Conservation (phyloP, 2,329 filamentous ascomycete species). For the Aureobasidium musti region DNA sequence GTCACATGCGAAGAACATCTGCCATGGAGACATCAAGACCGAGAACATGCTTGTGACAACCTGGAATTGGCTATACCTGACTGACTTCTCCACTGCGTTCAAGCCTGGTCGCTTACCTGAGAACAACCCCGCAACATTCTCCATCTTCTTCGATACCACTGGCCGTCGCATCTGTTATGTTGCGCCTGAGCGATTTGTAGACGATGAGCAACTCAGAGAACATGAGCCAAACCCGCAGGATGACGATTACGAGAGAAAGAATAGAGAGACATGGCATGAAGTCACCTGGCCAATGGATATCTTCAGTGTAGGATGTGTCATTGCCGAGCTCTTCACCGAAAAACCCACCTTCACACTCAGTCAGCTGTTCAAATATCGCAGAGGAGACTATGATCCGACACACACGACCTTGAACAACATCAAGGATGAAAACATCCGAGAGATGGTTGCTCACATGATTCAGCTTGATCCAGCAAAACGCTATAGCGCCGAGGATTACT, state of each 20-base stretch:
- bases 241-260: background rate
- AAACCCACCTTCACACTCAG: slow-evolving; percentile 96
- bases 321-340: slow-evolving; percentile 94
- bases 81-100: slow-evolving; percentile 95
- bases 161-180: slow-evolving; percentile 91
- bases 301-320: slow-evolving; percentile 94
- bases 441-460: slow-evolving; percentile 95
- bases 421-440: slow-evolving; percentile 79
- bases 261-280: slow-evolving; percentile 47
- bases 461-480: slow-evolving; percentile 88
- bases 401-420: slow-evolving; percentile 81
- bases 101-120: slow-evolving; percentile 93
- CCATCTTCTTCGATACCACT: slow-evolving; percentile 95
- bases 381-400: slow-evolving; percentile 86
- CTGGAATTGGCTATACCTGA: slow-evolving; percentile 98
- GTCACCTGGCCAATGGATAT: slow-evolving; percentile 97
- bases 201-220: slow-evolving; percentile 52
- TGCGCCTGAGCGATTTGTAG: slow-evolving; percentile 87
- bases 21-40: slow-evolving; percentile 97
- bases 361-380: slow-evolving; percentile 91
- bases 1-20: slow-evolving; percentile 84
- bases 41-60: slow-evolving; percentile 97
- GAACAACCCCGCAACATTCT: slow-evolving; percentile 96
- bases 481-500: slow-evolving; percentile 90
- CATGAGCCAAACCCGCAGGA: slow-evolving; percentile 7